These are phyloP conservation scores for Termitomyces sp. DNA, from an alignment of 768 basidiomycete species.

Conservation along the genomic window DNA sequence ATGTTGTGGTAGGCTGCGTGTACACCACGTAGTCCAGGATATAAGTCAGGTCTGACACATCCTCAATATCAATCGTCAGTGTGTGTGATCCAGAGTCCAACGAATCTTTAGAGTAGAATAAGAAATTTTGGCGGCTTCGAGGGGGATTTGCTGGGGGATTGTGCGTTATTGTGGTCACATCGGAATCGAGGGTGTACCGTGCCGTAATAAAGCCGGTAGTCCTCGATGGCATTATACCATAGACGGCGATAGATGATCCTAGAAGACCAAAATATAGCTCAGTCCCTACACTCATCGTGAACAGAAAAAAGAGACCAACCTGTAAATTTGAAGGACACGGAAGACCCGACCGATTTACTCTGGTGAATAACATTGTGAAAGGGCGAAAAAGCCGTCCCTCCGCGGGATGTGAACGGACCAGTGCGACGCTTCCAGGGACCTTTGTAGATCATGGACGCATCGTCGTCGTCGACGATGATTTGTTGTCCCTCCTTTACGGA, in stretches of 20 bases:
- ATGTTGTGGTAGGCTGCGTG: not conserved
- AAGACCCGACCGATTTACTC: not conserved
- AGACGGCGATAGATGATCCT: not conserved
- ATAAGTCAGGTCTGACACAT: not conserved
- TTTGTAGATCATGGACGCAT: not conserved
- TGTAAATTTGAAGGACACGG: not conserved
- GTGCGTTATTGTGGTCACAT: not conserved
- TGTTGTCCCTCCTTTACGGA: not conserved
- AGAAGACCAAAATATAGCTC: not conserved
- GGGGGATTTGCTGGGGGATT: not conserved
- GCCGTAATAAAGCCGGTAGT: not conserved
- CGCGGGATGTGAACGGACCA: no score
- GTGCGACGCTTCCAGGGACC: not conserved
- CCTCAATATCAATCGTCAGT: not conserved
- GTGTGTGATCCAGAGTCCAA: not conserved
- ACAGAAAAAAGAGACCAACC: not conserved
- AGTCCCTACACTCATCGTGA: not conserved
- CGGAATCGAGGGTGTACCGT: not conserved
- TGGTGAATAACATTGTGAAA: constrained; percentile 5
- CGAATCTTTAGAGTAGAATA: not conserved
- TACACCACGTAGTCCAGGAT: not conserved
- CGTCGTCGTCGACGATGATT: constrained; percentile 2
- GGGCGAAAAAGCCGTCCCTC: not conserved
- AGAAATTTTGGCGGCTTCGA: not conserved
- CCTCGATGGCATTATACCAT: not conserved